Conservation (phyloP, 495 filamentous ascomycete genomes). For the Trichoderma virens region DNA sequence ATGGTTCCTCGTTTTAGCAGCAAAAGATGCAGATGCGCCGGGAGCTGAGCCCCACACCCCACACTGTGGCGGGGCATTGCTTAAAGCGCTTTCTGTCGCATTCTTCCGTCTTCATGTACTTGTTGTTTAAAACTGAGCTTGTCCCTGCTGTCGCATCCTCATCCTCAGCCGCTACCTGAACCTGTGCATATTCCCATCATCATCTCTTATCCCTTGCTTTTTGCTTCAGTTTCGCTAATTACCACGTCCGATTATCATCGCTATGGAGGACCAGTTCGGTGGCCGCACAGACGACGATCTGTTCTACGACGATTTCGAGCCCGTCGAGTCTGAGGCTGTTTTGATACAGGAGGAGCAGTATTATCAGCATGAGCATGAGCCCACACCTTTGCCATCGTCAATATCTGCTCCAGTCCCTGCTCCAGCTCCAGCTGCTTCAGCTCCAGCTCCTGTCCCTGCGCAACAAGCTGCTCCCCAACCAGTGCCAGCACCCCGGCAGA, state of each 20-base stretch:
- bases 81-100: constrained; percentile 4
- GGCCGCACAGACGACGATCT: constrained; percentile 45
- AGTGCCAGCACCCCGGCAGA: background rate
- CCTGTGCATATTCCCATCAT: background rate
- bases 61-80: constrained; percentile 3
- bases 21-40: background rate
- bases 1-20: background rate
- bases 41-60: constrained; percentile 5
- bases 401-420: background rate
- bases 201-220: background rate
- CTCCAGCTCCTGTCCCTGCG: background rate
- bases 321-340: constrained; percentile 17
- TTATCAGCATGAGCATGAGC: constrained; percentile 4
- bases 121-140: too few relatives aligned
- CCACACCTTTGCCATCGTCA: background rate
- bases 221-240: constrained; percentile 5
- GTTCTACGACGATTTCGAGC: constrained; percentile 44
- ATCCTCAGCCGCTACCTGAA: background rate
- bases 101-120: background rate
- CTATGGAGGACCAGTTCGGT: constrained; percentile 41
- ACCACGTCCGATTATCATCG: background rate
- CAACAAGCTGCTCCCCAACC: background rate
- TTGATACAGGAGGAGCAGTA: constrained; percentile 9
- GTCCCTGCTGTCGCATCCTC: background rate
- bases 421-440: background rate